Base-by-base conservation (phyloP, 768 basidiomycete species). In the Leccinum subgranulosum region DNA sequence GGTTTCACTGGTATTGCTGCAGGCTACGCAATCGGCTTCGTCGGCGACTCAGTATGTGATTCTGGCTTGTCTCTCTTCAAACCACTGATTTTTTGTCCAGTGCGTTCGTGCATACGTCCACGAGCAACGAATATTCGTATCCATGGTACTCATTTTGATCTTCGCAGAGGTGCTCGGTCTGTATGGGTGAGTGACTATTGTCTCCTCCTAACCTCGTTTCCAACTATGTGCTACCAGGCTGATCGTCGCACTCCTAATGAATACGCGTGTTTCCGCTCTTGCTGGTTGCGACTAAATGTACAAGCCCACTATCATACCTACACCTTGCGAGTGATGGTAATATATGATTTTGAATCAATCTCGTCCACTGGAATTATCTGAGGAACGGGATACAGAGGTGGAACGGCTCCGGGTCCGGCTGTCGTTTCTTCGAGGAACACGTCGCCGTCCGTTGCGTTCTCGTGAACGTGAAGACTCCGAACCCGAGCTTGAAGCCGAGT, bases 131-230 rank as follows among this genome's bases (percentile, higher is more conserved):
- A 85, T 98, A 27, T 98, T 95, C 69, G 95, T 98, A 21, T 80
- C 88, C 7, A 98, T 98, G 95, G 93, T 98, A 19, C 85, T 98
- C 43, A 95, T 98, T 62, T 85, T 98, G 69, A 93, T 93, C 62
- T 94, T 93, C 63, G 87, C 86, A 7, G 94, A 96, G 73, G 94
- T 97, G 23, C 76, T 97, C 57, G 94, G 94, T 36, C 73, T 96
- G 55, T 94, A 92, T 66, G 92, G 90, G 86, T 88, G 67, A 61
- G 85, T 74, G 34, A 5, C 41, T 21, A 43, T 5, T 43, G 15
- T 59, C 28, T 21, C 25, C 34, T 50, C 4, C n/a, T 3, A 49
- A 53, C 33, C 36, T 28, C 23, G 36, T 36, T 60, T 15, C 31
- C 51, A 28, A 11, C 3, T 2, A n/a, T n/a, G 6, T 33, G 15